These are phyloP conservation scores for Coemansia sp. DNA, from an alignment of 192 early-diverging fungal genomes.

Conservation along the genomic window DNA sequence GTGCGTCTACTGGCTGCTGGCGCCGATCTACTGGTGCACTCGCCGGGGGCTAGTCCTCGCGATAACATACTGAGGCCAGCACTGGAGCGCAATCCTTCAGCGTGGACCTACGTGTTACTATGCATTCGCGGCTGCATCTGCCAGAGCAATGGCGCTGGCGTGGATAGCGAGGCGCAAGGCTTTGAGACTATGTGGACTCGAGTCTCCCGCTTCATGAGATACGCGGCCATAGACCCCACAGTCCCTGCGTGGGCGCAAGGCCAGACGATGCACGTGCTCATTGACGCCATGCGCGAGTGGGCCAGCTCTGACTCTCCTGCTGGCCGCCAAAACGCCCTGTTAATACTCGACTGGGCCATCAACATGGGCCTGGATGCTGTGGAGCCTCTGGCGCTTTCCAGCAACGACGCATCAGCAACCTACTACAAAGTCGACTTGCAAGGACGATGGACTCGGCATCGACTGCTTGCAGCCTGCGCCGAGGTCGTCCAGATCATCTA, in stretches of 20 bases:
- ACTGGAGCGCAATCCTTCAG: conserved; percentile 19
- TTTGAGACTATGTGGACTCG: conserved; percentile 8
- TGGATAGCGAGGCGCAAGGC: background rate
- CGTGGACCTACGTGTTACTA: conserved; percentile 12
- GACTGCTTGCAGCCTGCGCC: conserved; percentile 10
- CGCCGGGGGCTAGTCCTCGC: background rate
- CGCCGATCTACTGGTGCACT: conserved; percentile 6
- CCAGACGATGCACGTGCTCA: conserved; percentile 4
- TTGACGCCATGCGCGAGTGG: conserved; percentile 16
- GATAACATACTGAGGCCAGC: conserved; percentile 20
- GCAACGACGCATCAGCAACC: background rate
- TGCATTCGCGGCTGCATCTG: conserved; percentile 1
- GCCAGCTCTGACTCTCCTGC: background rate
- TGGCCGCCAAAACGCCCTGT: conserved; percentile 1
- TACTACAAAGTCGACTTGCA: conserved; percentile 9
- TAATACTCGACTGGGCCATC: conserved; percentile 22
- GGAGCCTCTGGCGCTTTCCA: background rate
- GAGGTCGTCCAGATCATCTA: conserved; percentile 1
- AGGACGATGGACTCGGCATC: conserved; percentile 10
- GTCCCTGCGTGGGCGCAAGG: conserved; percentile 35
- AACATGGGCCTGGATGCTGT: conserved; percentile 1
- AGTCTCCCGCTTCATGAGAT: conserved; percentile 8
- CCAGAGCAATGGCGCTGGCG: background rate
- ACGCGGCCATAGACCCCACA: conserved; percentile 19
- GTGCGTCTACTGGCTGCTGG: conserved; percentile 19